These are phyloP conservation scores for Populus pruinosa DNA, from an alignment of 345 rosid species.

Conservation along the genomic window DNA sequence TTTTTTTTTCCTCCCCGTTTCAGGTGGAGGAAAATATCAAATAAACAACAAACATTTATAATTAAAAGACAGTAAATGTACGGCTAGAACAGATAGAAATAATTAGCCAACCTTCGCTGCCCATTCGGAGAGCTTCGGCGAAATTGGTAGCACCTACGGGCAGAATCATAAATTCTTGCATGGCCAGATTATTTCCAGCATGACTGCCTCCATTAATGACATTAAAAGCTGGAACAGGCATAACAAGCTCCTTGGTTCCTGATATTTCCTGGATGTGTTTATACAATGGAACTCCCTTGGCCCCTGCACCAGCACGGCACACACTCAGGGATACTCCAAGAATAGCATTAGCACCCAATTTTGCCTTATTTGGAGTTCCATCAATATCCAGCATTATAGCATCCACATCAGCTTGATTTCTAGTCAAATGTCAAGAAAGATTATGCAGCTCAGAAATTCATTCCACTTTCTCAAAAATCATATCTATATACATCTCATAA, in stretches of 20 bases:
- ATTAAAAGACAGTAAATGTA: no score
- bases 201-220: slow-evolving; percentile 98
- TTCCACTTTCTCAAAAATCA: background rate
- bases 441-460: background rate
- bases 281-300: slow-evolving; percentile 83
- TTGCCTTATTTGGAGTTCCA: slow-evolving; percentile 85
- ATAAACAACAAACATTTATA: no score
- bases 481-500: background rate
- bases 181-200: slow-evolving; percentile 95
- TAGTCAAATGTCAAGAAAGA: slow-evolving; percentile 18
- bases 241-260: slow-evolving; percentile 87
- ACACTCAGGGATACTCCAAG: slow-evolving; percentile 90
- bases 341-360: slow-evolving; percentile 88
- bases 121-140: slow-evolving; percentile 88
- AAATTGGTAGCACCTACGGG: slow-evolving; percentile 90
- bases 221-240: slow-evolving; percentile 96
- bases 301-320: slow-evolving; percentile 97
- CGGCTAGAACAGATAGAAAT: background rate
- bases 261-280: slow-evolving; percentile 89
- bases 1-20: no score
- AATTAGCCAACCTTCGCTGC: slow-evolving; percentile 77
- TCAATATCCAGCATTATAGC: slow-evolving; percentile 84
- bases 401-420: slow-evolving; percentile 91
- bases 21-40: no score
- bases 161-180: slow-evolving; percentile 97